Evolutionary conservation across 1,284 basidiomycete species (phyloP).

Genomic region (Malassezia equina): DNA sequence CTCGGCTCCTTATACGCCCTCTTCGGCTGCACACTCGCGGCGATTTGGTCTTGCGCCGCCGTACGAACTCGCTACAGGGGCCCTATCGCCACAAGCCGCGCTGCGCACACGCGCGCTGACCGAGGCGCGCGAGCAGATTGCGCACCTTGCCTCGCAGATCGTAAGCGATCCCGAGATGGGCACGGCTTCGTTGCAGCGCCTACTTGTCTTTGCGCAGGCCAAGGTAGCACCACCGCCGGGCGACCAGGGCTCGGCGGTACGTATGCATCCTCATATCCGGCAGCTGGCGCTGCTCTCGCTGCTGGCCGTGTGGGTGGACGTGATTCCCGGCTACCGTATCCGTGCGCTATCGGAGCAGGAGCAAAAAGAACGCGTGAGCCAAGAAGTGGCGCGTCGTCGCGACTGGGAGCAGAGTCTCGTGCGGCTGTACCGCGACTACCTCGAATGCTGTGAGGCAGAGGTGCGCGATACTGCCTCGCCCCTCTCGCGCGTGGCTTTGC

Average conservation of each 20-base stretch:
- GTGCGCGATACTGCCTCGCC: conserved; percentile 62
- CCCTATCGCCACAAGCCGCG: conserved; percentile 2
- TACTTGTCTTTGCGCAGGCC: conserved; percentile 30
- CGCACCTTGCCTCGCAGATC: conserved; percentile 36
- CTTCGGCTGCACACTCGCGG: conserved; percentile 24
- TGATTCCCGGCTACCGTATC: conserved; percentile 71
- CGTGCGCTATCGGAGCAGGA: conserved; percentile 79
- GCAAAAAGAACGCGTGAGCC: conserved; percentile 83
- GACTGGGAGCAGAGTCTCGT: conserved; percentile 97
- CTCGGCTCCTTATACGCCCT: background rate
- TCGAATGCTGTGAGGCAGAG: conserved; percentile 75
- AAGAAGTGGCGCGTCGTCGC: conserved; percentile 76
- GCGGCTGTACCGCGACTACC: conserved; percentile 73
- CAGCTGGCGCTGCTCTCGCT: conserved; percentile 81
- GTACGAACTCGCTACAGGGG: conserved; percentile 26
- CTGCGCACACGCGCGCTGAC: conserved; percentile 17
- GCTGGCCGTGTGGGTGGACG: conserved; percentile 86
- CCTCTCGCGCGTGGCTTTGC: conserved; percentile 63
- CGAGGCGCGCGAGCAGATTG: conserved; percentile 44
- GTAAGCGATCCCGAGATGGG: conserved; percentile 42
- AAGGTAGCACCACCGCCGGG: conserved; percentile 15
- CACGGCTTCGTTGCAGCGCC: conserved; percentile 30
- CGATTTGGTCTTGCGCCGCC: conserved; percentile 35
- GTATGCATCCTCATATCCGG: conserved; percentile 71
- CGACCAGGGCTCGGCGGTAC: conserved; percentile 1